Base-by-base conservation (phyloP, 2,329 filamentous ascomycete genomes). In the Fusarium tupiense region DNA sequence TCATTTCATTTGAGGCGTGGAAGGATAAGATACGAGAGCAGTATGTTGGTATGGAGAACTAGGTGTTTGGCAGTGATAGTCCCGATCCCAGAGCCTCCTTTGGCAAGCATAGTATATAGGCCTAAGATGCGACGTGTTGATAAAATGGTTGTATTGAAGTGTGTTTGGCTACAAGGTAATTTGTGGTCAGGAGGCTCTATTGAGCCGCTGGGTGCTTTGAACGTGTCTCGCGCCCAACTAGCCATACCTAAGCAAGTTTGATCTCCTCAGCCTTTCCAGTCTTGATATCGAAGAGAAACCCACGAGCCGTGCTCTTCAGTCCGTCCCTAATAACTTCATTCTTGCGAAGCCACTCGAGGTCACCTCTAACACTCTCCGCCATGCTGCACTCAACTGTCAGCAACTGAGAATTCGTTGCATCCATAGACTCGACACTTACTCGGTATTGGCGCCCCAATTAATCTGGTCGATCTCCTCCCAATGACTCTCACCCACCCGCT, bases 371-470 rank as follows among this genome's bases (percentile, higher is more conserved):
- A 26, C 50, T 53, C 0, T 26, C 33, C 13, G 33, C 50, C 50
- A 53, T 53, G 17, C 50, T 53, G 6, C 5, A 52, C 2, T 11
- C 44, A 29, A 0, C 1, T 4, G 5, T 47, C 8, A 47, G 13
- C 8, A 14, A 29, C 8, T 14, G 8, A 10, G 3, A 6, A 5
- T 1, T 26, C 0, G 6, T 20, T 4, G 5, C 4, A 46, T 20
- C 19, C 16, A 8, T 24, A 26, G 24, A 9, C 12, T 14, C 12
- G 20, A 7, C 0, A 29, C 19, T 50, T n/a, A 50, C 47, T 50
- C 29, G 3, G 29, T 50, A 4, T 50, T 50, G 10, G 47, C 26
- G 10, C 29, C 47, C 47, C 29, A 50, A 11, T 50, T 8, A 6
- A n/a, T 50, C 14, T n/a, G 22, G 14, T n/a, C 29, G 9, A 50